phyloP scores from a whole-genome alignment of 2,329 filamentous ascomycete genomes.

The Colletotrichum salicis region DNA sequence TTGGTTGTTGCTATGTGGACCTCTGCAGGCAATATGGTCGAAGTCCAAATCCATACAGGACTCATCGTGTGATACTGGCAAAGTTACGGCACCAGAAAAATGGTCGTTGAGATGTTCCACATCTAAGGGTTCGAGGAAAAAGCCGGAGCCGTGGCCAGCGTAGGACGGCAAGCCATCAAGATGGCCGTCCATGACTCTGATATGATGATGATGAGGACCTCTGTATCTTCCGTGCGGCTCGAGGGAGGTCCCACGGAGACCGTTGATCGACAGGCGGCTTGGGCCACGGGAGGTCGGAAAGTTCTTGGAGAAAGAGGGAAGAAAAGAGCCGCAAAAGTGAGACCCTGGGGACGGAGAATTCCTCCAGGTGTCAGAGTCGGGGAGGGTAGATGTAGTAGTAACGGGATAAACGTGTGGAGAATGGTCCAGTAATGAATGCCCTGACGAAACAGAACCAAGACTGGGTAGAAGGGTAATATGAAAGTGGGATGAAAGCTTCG shows the following conservation, averaged over 20 bases:
- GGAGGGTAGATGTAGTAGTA: slow-evolving; percentile 23
- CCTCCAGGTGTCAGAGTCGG: background rate
- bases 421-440: slow-evolving; percentile 20
- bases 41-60: slow-evolving; percentile 44
- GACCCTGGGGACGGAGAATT: slow-evolving; percentile 8
- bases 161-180: slow-evolving; percentile 22
- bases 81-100: background rate
- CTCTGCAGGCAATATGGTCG: slow-evolving; percentile 17
- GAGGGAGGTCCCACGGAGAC: slow-evolving; percentile 2
- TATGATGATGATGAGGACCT: background rate
- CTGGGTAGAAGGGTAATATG: slow-evolving; percentile 5
- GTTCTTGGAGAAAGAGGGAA: background rate
- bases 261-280: slow-evolving; percentile 3
- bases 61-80: slow-evolving; percentile 41
- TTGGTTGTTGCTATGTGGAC: slow-evolving; percentile 12
- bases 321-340: slow-evolving; percentile 30
- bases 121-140: slow-evolving; percentile 32
- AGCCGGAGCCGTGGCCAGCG: background rate
- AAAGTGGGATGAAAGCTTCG: slow-evolving; percentile 1
- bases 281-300: background rate
- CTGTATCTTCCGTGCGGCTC: background rate
- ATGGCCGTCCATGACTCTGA: slow-evolving; percentile 38
- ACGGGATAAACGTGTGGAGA: background rate
- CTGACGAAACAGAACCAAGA: background rate
- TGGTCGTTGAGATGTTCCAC: slow-evolving; percentile 2